These are phyloP conservation scores for Adansonia grandidieri DNA, from an alignment of 441 rosid genomes.

Conservation along the genomic window DNA sequence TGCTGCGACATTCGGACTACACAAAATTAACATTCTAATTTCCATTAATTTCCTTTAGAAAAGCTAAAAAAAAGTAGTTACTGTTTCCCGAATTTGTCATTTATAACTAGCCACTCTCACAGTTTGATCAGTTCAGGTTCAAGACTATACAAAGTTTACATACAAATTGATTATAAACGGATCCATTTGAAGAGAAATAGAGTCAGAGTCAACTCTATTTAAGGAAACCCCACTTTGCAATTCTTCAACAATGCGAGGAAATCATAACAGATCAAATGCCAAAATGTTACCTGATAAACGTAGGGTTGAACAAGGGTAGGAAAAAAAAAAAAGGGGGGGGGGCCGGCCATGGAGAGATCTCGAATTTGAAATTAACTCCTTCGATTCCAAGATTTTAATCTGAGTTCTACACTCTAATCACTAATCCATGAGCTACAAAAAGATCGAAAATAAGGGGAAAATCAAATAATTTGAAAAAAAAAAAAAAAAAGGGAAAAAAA, in stretches of 20 bases:
- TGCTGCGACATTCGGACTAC: not conserved
- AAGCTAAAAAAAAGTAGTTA: not conserved
- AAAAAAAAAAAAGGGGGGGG: slow-evolving; percentile 76
- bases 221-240: slow-evolving; percentile 24
- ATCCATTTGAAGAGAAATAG: not conserved
- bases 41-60: not conserved
- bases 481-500: too few species aligned
- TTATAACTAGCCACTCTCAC: not conserved
- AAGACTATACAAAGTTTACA: not conserved
- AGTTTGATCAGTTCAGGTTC: not conserved
- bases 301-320: slow-evolving; percentile 93
- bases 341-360: slow-evolving; percentile 78
- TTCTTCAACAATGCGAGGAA: slow-evolving; percentile 22
- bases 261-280: slow-evolving; percentile 33
- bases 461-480: too few species aligned
- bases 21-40: slow-evolving; percentile 6
- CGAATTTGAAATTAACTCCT: slow-evolving; percentile 15
- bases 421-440: not conserved
- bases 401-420: not conserved
- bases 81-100: not conserved
- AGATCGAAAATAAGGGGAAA: too few species aligned
- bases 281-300: slow-evolving; percentile 74
- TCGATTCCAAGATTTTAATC: slow-evolving; percentile 3
- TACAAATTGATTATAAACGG: not conserved
- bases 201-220: not conserved